phyloP scores from a whole-genome alignment of 257 asterid species.

The Solanum raphanifolium region DNA sequence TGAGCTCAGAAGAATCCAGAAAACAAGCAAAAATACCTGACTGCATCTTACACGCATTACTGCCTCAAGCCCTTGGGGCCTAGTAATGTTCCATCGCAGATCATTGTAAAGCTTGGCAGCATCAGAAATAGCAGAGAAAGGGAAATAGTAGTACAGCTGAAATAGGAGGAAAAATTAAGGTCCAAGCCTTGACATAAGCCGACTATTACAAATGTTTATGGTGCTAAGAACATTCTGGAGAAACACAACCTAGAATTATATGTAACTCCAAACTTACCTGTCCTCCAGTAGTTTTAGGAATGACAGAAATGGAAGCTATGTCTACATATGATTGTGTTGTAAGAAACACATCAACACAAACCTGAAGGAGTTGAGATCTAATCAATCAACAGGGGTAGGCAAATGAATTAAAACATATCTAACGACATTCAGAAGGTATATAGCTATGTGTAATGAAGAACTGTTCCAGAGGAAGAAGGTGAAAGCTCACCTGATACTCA shows the following conservation, averaged over 20 bases:
- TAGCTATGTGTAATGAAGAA: neutral
- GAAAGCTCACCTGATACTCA: conserved; percentile 72
- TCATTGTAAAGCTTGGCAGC: conserved; percentile 89
- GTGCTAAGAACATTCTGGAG: neutral
- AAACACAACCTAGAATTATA: neutral
- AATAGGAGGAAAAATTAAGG: neutral
- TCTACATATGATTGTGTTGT: conserved; percentile 85
- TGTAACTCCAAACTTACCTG: conserved; percentile 36
- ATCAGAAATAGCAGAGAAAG: conserved; percentile 92
- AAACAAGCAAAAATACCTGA: conserved; percentile 45
- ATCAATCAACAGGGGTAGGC: neutral
- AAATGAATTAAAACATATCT: neutral
- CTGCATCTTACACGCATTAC: conserved; percentile 99
- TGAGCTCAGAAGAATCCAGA: conserved; percentile 4
- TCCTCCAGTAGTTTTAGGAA: conserved; percentile 95
- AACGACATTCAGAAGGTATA: neutral
- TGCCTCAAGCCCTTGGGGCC: conserved; percentile 99
- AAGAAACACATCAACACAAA: conserved; percentile 89
- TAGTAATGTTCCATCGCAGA: conserved; percentile 91
- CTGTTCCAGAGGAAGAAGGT: neutral
- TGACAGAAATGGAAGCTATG: conserved; percentile 81
- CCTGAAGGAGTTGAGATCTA: conserved; percentile 37
- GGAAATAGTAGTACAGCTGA: conserved; percentile 85
- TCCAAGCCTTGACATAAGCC: neutral
- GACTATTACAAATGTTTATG: neutral